Conservation (phyloP, 768 basidiomycete genomes). For the Leucocoprinus birnbaumii region DNA sequence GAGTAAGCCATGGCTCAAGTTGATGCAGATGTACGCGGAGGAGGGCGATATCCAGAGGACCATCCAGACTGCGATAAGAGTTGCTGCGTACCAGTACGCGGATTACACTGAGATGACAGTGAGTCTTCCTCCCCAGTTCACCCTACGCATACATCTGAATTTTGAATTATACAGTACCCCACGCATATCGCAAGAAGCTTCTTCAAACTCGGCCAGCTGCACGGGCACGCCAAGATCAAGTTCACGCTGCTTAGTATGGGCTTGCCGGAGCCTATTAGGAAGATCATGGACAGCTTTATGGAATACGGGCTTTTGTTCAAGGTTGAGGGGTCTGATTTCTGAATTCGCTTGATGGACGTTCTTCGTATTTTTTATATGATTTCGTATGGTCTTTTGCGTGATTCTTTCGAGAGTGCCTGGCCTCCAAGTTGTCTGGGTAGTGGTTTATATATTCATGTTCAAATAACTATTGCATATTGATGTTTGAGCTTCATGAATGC, state of each 20-base stretch:
- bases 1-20: conserved; percentile 88
- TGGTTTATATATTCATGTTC: too few relatives aligned
- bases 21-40: conserved; percentile 96
- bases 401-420: too few relatives aligned
- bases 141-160: neutral
- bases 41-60: conserved; percentile 92
- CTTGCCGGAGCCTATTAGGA: conserved; percentile 83
- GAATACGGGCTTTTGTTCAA: conserved; percentile 86
- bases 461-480: too few relatives aligned
- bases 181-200: conserved; percentile 87
- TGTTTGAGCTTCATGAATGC: too few relatives aligned
- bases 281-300: conserved; percentile 91
- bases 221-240: conserved; percentile 92
- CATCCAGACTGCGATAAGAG: conserved; percentile 88
- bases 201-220: conserved; percentile 90
- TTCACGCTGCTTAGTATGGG: conserved; percentile 95
- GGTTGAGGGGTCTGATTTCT: conserved; percentile 85
- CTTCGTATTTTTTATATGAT: neutral
- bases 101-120: conserved; percentile 91
- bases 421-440: too few relatives aligned
- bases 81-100: conserved; percentile 89
- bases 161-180: conserved; percentile 70
- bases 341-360: conserved; percentile 7
- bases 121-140: conserved; percentile 26
- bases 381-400: too few relatives aligned